Base-by-base conservation (phyloP, 2,329 filamentous ascomycete genomes). In the Colletotrichum lentis region DNA sequence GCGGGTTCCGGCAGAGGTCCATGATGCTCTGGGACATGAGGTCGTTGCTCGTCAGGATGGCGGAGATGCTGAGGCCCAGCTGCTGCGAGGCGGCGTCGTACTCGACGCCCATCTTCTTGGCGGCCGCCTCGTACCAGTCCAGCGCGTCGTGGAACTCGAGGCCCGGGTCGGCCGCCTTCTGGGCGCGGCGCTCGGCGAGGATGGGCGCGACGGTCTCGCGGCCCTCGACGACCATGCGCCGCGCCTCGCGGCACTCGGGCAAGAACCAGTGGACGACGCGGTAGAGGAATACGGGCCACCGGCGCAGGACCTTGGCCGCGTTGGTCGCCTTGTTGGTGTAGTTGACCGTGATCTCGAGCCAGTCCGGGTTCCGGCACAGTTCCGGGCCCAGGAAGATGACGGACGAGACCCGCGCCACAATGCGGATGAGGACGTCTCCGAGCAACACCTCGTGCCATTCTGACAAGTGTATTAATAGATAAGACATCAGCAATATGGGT, bases 41-140 rank as follows among this genome's bases (percentile, higher is more conserved):
- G 37, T 74, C 74, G n/a, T 69, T 70, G 24, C 70, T 74, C 8
- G 69, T 75, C 44, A 73, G 66, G 24, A 74, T 72, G 11, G 74
- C 72, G 2, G 63, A 73, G 3, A 74, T 55, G 11, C 71, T 68
- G 2, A 76, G 67, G 0, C 67, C 62, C 10, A 75, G 60, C 47
- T 75, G 73, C 37, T 67, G 55, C 12, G 61, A 43, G 0, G 59
- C 53, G 1, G 64, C 44, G 7, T 67, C 64, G 20, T 67, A 67
- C 14, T 27, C 24, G 1, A 53, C 59, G 12, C 53, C 59, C 64
- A 66, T 62, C 12, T 50, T 62, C 20, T 63, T 35, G 1, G 64
- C 52, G 0, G 52, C 58, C 14, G 43, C 27, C 46, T 67, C 64
- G 10, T 63, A 69, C 73, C 73, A 75, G 22, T 73, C 69, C 12